Percentiles rank a stretch among this genome's conserved stretches.
Conservation (phyloP, 768 basidiomycete species). For the Lepiota brunneoincarnata region DNA sequence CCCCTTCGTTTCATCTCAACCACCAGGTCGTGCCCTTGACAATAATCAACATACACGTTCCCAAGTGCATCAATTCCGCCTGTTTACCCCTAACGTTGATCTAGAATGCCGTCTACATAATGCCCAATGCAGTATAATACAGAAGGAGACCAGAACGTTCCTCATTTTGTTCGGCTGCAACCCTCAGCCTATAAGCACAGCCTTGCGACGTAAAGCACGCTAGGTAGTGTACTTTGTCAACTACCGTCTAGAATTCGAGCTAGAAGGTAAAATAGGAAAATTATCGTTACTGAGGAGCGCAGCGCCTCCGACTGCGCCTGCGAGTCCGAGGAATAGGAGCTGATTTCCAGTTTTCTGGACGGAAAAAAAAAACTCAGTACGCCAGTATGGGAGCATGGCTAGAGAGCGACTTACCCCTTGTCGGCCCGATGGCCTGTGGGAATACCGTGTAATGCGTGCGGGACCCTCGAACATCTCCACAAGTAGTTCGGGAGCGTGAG, state of each 20-base stretch:
- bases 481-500: slow-evolving; percentile 28
- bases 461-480: slow-evolving; percentile 46
- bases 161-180: slow-evolving; percentile 4
- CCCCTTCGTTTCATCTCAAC: background rate
- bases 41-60: background rate
- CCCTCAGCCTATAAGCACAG: background rate
- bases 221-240: background rate
- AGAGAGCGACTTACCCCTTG: slow-evolving; percentile 15
- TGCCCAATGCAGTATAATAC: background rate
- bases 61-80: background rate
- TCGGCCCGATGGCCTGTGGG: slow-evolving; percentile 20
- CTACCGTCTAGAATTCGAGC: slow-evolving; percentile 1
- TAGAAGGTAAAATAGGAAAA: background rate
- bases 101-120: slow-evolving; percentile 1
- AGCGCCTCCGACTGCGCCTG: slow-evolving; percentile 19
- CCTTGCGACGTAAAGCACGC: background rate
- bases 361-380: background rate
- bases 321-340: slow-evolving; percentile 14
- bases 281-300: slow-evolving; percentile 12
- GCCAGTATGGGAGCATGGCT: background rate
- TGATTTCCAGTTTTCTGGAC: slow-evolving; percentile 1
- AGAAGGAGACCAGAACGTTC: background rate
- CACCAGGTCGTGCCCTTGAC: background rate
- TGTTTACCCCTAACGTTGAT: background rate
- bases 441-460: slow-evolving; percentile 31